Evolutionary conservation across 352 stramenopile genomes (phyloP), one percentile per base, ranked within the genome.

Genomic region (Pythium guiyangense): DNA sequence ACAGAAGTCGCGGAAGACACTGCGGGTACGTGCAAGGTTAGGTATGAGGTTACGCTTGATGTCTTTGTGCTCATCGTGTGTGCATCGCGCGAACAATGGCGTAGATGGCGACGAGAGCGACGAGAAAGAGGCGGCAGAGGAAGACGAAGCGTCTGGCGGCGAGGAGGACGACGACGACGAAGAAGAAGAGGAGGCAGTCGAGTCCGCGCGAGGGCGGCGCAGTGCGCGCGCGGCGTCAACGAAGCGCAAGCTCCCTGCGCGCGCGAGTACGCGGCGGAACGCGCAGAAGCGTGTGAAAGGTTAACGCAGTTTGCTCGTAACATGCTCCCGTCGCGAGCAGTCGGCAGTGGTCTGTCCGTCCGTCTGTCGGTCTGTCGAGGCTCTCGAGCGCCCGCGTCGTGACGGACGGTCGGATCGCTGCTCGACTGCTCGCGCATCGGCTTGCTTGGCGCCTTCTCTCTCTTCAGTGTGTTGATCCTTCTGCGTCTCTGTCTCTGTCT

Each of bases 251-350:
- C 50, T 52, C 31, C 57, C 54, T 47, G 26, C 47, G 25, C 57
- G 61, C 53, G 12, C 45, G 54, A 40, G 15, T 39, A 31, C 68
- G 17, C 60, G 66, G 45, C 66, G 64, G 52, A 83, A 66, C 57
- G 66, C 63, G 54, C 53, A 70, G 51, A 73, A 74, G 60, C 75
- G 75, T 53, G 73, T 77, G 67, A 86, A 86, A 86, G 75, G 75
- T 84, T 86, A 73, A 84, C 43, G 46, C n/a, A 39, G 31, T 51
- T 51, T 51, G 46, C 46, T 15, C 26, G n/a, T 43, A 49, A 51
- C 54, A 54, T 61, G 40, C 48, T 25, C 45, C 34, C 45, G 46
- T 3, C 31, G 31, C 31, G 31, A 37, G 31, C 31, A 25, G 46
- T 35, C 46, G 25, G 46, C 4, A 10, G 11, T 27, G 31, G 44